These are phyloP conservation scores for Heterobasidion occidentale DNA, from an alignment of 1,284 basidiomycete genomes.

Conservation along the genomic window DNA sequence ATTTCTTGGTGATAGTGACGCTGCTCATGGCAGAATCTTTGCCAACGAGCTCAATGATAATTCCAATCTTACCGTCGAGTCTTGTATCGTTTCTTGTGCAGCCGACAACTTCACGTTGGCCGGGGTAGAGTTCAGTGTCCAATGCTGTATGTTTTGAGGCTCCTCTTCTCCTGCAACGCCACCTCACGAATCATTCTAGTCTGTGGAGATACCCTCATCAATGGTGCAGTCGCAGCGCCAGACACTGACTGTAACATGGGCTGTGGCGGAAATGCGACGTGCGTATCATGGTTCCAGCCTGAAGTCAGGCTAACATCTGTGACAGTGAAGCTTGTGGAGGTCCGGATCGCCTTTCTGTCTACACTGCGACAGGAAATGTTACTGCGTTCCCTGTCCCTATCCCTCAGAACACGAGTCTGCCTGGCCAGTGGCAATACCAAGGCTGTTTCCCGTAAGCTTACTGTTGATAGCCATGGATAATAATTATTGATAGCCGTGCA, in stretches of 20 bases:
- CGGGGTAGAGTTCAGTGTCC: constrained; percentile 39
- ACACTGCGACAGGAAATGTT: constrained; percentile 43
- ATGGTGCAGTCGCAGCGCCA: constrained; percentile 43
- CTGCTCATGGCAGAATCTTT: constrained; percentile 30
- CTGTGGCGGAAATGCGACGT: constrained; percentile 60
- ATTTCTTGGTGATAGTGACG: constrained; percentile 21
- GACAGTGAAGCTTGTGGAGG: constrained; percentile 63
- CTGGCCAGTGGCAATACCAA: constrained; percentile 54
- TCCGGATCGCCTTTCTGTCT: constrained; percentile 62
- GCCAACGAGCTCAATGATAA: constrained; percentile 24
- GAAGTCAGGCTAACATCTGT: neutral
- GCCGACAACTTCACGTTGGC: constrained; percentile 28
- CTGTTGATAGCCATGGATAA: neutral
- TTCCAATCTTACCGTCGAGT: constrained; percentile 27
- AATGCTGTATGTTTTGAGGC: constrained; percentile 46
- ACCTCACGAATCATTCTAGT: constrained; percentile 27
- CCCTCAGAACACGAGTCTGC: constrained; percentile 44
- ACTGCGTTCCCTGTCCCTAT: constrained; percentile 51
- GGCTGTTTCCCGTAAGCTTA: constrained; percentile 54
- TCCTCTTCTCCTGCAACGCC: neutral
- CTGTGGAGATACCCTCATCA: constrained; percentile 53
- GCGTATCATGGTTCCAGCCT: constrained; percentile 14
- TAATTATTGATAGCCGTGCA: neutral
- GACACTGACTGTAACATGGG: constrained; percentile 56
- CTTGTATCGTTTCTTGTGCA: constrained; percentile 27